Percentiles rank a stretch among this genome's conserved stretches.
These are phyloP conservation scores for Vigna trinervia DNA, from an alignment of 306 rosid species.

Conservation along the genomic window DNA sequence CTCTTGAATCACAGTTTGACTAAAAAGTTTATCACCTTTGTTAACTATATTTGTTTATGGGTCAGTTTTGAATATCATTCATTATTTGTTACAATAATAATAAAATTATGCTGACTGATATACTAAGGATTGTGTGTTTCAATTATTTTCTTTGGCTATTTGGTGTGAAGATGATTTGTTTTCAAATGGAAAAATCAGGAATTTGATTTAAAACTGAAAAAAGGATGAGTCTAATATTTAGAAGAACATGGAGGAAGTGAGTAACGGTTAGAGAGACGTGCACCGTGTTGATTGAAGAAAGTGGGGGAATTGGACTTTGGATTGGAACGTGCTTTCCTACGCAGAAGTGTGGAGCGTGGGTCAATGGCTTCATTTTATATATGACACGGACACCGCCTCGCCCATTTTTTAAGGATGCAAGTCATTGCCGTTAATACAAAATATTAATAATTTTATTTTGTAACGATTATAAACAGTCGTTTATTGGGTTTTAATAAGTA, in stretches of 20 bases:
- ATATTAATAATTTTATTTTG: too few relatives aligned
- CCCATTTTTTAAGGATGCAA: background rate
- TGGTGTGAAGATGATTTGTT: background rate
- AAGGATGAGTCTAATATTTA: background rate
- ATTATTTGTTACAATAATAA: too few relatives aligned
- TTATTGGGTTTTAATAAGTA: too few relatives aligned
- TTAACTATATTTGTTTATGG: background rate
- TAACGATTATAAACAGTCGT: background rate
- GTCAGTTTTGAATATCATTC: background rate
- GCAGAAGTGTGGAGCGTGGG: background rate
- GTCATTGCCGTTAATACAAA: too few relatives aligned
- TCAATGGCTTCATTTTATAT: background rate
- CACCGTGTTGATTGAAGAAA: constrained; percentile 3
- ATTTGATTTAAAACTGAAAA: background rate
- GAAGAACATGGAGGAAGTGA: background rate
- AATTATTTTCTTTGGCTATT: background rate
- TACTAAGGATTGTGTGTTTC: background rate
- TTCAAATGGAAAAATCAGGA: background rate
- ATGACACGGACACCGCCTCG: too few relatives aligned
- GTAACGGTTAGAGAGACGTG: background rate
- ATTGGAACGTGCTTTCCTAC: constrained; percentile 37
- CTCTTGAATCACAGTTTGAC: background rate
- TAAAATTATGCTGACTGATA: background rate
- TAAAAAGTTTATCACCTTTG: background rate
- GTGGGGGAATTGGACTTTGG: background rate